Conservation (phyloP, 73 alveolate genomes). For the Halteria grandinella region DNA sequence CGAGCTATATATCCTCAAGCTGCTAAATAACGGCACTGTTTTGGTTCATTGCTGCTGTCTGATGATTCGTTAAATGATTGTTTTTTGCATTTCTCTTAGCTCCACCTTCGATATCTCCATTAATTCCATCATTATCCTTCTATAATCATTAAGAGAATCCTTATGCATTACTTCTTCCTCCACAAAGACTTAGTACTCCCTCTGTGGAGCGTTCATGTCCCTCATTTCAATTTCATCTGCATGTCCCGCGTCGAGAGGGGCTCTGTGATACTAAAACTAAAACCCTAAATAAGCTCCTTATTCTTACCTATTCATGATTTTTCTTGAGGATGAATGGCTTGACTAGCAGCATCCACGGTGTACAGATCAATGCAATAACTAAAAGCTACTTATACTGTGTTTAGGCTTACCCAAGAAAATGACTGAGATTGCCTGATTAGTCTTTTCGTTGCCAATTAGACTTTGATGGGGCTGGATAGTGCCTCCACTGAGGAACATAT, state of each 20-base stretch:
- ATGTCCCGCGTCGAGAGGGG: not conserved
- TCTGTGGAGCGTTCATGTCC: slow-evolving; percentile 36
- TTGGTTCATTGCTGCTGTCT: slow-evolving; percentile 33
- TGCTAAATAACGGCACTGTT: too few species aligned
- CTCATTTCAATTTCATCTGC: slow-evolving; percentile 54
- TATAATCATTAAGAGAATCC: not conserved
- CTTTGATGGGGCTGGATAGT: slow-evolving; percentile 76
- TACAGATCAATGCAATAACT: slow-evolving; percentile 83
- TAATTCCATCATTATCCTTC: slow-evolving; percentile 50
- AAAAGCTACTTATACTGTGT: not conserved
- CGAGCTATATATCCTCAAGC: slow-evolving; percentile 41
- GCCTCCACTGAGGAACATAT: slow-evolving; percentile 89
- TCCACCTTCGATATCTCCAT: slow-evolving; percentile 48
- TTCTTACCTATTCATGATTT: slow-evolving; percentile 48
- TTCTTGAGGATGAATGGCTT: slow-evolving; percentile 86
- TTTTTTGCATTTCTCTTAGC: slow-evolving; percentile 48
- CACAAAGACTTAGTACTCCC: not conserved
- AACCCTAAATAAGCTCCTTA: not conserved
- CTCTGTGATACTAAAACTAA: not conserved
- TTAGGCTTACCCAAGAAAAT: slow-evolving; percentile 56
- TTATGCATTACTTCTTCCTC: slow-evolving; percentile 24
- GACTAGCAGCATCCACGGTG: slow-evolving; percentile 94
- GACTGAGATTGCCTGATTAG: slow-evolving; percentile 76
- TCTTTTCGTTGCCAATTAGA: slow-evolving; percentile 75
- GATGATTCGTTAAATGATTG: slow-evolving; percentile 44